Conservation (phyloP, 176 grass and related monocot species). For the Hsuehochloa calcarea region DNA sequence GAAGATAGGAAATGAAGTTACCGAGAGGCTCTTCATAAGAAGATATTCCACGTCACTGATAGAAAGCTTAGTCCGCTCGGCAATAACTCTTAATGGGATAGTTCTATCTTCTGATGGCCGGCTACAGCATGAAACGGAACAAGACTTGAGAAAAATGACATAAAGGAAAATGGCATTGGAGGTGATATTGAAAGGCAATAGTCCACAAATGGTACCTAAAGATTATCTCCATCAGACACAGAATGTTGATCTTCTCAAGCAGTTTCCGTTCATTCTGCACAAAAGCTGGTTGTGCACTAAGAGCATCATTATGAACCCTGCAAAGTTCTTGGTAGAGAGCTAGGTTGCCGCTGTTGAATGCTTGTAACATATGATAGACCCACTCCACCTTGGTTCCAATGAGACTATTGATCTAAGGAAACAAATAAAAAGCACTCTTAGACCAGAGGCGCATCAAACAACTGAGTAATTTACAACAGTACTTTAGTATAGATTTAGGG, state of each 20-base stretch:
- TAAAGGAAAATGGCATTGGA: conserved; percentile 7
- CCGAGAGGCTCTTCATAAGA: conserved; percentile 97
- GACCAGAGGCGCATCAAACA: conserved; percentile 6
- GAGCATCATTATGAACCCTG: conserved; percentile 71
- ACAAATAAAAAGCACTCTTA: conserved; percentile 25
- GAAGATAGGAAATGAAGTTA: conserved; percentile 45
- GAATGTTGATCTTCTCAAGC: conserved; percentile 96
- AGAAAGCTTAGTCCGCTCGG: conserved; percentile 75
- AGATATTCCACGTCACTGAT: conserved; percentile 78
- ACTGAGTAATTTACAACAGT: background rate
- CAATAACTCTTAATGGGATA: conserved; percentile 74
- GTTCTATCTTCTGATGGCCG: conserved; percentile 86
- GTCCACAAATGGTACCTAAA: conserved; percentile 64
- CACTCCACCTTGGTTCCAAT: conserved; percentile 85
- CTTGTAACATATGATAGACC: conserved; percentile 90
- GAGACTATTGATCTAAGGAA: conserved; percentile 84
- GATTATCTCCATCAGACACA: conserved; percentile 98
- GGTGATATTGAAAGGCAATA: background rate
- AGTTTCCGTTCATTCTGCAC: conserved; percentile 73
- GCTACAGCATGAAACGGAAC: conserved; percentile 33
- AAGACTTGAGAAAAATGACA: conserved; percentile 7
- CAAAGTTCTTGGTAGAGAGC: conserved; percentile 83
- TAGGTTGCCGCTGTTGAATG: conserved; percentile 84
- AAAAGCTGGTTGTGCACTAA: conserved; percentile 80
- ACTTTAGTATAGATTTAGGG: background rate